Conservation (phyloP, 306 rosid species). For the Acmispon strigosus region DNA sequence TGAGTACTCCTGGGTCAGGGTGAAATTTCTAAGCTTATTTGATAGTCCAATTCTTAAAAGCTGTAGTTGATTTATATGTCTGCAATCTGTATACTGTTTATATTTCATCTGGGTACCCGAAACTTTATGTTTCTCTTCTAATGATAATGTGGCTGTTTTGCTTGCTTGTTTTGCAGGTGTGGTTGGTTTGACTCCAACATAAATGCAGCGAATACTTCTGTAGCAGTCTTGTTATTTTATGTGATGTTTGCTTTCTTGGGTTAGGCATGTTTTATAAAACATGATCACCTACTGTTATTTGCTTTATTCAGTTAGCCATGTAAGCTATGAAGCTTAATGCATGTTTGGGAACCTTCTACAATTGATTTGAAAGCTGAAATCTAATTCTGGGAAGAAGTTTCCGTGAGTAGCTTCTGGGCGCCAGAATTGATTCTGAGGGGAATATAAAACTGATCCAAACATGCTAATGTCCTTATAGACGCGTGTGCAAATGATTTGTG, state of each 20-base stretch:
- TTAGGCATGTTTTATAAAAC: conserved; percentile 20
- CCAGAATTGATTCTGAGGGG: too few species aligned
- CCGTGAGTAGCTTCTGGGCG: too few species aligned
- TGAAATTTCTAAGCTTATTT: not conserved
- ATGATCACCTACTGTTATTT: not conserved
- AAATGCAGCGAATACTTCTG: conserved; percentile 5
- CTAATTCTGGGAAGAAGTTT: too few species aligned
- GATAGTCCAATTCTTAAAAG: not conserved
- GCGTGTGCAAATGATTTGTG: conserved; percentile 19
- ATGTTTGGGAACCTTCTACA: too few species aligned
- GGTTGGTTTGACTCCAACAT: conserved; percentile 70
- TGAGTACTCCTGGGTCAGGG: not conserved
- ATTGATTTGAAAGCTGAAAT: too few species aligned
- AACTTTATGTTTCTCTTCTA: not conserved
- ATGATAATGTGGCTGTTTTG: not conserved
- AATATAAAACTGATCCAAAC: too few species aligned
- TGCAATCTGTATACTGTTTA: not conserved
- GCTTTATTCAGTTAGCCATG: conserved; percentile 5
- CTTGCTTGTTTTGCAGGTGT: conserved; percentile 56
- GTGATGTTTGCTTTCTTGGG: conserved; percentile 1
- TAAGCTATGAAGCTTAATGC: conserved; percentile 15
- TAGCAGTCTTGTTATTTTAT: conserved; percentile 15
- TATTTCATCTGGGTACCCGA: not conserved
- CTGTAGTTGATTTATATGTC: not conserved
- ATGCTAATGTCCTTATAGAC: not conserved